Percentiles rank a stretch among this genome's conserved stretches.
phyloP scores from a whole-genome alignment of 768 basidiomycete genomes.

The Porphyrellus cyaneotinctus region DNA sequence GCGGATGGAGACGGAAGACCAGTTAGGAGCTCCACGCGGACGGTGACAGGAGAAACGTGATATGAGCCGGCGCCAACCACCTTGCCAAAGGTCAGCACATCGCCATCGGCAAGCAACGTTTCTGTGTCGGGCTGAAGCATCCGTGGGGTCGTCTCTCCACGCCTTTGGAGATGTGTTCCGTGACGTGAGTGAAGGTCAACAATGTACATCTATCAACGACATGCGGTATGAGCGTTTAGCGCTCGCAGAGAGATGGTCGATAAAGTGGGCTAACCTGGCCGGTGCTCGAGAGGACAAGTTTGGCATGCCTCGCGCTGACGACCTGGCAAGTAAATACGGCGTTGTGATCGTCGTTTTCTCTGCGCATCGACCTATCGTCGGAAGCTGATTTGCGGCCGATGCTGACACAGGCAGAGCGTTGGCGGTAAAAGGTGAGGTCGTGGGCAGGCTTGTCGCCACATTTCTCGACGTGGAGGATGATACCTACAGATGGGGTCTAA shows the following conservation, averaged over 20 bases:
- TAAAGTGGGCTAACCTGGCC: conserved; percentile 49
- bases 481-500: conserved; percentile 39
- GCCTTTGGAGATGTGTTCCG: conserved; percentile 63
- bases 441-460: conserved; percentile 43
- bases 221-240: conserved; percentile 12
- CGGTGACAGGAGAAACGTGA: conserved; percentile 60
- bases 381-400: conserved; percentile 65
- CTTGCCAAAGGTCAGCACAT: conserved; percentile 75
- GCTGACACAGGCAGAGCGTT: conserved; percentile 47
- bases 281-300: conserved; percentile 66
- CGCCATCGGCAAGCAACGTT: conserved; percentile 58
- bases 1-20: conserved; percentile 17
- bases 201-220: conserved; percentile 52
- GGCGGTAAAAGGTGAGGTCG: conserved; percentile 49
- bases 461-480: conserved; percentile 56
- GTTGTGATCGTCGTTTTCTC: conserved; percentile 40
- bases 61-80: conserved; percentile 60
- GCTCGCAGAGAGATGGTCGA: conserved; percentile 12
- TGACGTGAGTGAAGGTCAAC: conserved; percentile 73
- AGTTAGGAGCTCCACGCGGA: conserved; percentile 50
- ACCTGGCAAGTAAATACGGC: conserved; percentile 75
- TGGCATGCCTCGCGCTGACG: conserved; percentile 75
- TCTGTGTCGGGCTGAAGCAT: conserved; percentile 53
- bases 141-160: conserved; percentile 45
- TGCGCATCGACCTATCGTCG: conserved; percentile 37